Evolutionary conservation across 1,284 basidiomycete species (phyloP), one percentile per base, ranked within the genome.

Genomic region (Pseudomicrostroma phylloplanum): DNA sequence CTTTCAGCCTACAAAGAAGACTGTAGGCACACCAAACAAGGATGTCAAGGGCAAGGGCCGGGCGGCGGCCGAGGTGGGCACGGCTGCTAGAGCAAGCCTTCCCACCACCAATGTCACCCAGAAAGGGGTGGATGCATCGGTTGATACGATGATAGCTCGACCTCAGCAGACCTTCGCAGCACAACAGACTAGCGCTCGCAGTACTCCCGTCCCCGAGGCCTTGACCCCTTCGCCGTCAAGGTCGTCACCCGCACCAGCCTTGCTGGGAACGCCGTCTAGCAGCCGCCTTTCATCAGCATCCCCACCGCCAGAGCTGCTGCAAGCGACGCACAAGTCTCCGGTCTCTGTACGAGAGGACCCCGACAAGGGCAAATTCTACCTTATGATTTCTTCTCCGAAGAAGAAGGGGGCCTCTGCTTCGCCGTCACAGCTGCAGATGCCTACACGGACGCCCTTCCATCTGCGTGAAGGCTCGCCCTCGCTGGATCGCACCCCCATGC

Each of bases 311-410:
- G 55, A 36, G 19, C 59, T 70, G 8, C 61, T 70, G 7, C 68
- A 71, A 54, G 60, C 70, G 12, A 65, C 66, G 9, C 62, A 64
- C 23, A 64, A 57, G 21, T 69, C 70, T 39, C 68, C 67, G 3
- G 68, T 71, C 58, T 65, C 60, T 6, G 70, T 71, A 8, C 62
- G 68, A n/a, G 65, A 66, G 8, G 70, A 70, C 55, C 70, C 70
- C 4, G 70, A 71, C 54, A 67, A 58, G 21, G 68, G 67, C 54
- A 72, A 72, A 59, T 62, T 70, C 59, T 70, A 56, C 43, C 60
- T 71, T 15, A 39, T 66, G 55, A 48, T 68, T 15, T 48, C 63
- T 43, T 56, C 19, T 15, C 21, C 25, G 53, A 56, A 11, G 57
- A 69, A 56, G 55, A 62, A 15, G 12, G 53, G 8, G 8, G 3